A percentile compares a stretch with the other conserved stretches of the same genome.
phyloP scores from a whole-genome alignment of 2,329 filamentous ascomycete species.

The Aspergillus bombycis region DNA sequence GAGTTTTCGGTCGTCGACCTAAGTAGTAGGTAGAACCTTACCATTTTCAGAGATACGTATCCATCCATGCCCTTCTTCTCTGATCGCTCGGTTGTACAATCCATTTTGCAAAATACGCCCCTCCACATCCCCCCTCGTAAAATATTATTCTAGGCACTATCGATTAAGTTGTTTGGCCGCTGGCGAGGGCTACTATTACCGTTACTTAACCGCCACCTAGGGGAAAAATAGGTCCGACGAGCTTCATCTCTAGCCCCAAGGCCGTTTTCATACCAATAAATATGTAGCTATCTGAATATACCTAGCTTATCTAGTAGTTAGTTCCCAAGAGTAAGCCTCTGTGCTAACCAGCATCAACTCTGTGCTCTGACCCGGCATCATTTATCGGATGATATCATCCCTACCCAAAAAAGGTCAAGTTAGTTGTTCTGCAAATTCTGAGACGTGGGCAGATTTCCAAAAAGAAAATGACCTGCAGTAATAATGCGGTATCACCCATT shows the following conservation, averaged over 20 bases:
- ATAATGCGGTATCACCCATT: slow-evolving; percentile 14
- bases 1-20: slow-evolving; percentile 20
- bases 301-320: neutral
- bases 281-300: neutral
- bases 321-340: neutral
- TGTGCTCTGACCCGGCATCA: neutral
- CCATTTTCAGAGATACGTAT: slow-evolving; percentile 15
- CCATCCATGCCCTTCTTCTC: slow-evolving; percentile 7
- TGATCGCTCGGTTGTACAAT: slow-evolving; percentile 15
- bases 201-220: neutral
- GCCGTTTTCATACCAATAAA: neutral
- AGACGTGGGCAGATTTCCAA: slow-evolving; percentile 7
- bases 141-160: slow-evolving; percentile 3
- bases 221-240: neutral
- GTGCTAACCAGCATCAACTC: neutral
- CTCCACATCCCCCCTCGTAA: slow-evolving; percentile 11
- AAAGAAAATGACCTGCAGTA: slow-evolving; percentile 11
- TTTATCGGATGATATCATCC: slow-evolving; percentile 2
- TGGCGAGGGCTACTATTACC: neutral
- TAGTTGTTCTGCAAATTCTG: slow-evolving; percentile 11
- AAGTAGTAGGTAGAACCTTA: slow-evolving; percentile 13
- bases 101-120: slow-evolving; percentile 12
- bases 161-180: neutral
- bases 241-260: neutral
- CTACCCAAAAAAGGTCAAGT: neutral